Conservation (phyloP, 1,284 basidiomycete species). For the Malassezia brasiliensis region DNA sequence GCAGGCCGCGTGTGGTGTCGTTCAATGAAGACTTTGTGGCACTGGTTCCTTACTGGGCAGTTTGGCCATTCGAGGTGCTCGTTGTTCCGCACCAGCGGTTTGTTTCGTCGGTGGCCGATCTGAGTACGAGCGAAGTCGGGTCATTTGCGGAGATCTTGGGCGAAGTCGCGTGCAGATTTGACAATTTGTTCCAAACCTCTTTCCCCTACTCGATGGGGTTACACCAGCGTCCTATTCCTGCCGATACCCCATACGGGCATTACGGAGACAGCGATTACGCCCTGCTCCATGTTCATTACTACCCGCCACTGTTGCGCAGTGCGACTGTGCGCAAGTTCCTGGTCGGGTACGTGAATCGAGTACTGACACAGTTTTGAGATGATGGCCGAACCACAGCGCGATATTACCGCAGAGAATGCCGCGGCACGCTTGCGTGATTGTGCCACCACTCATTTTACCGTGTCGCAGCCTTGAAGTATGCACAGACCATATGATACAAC, state of each 20-base stretch:
- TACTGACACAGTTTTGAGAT: constrained; percentile 63
- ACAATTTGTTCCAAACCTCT: constrained; percentile 54
- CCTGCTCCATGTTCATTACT: constrained; percentile 81
- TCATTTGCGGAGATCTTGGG: constrained; percentile 51
- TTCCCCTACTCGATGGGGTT: constrained; percentile 97
- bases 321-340: constrained; percentile 79
- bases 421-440: constrained; percentile 58
- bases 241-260: not conserved
- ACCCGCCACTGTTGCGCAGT: constrained; percentile 73
- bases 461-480: not conserved
- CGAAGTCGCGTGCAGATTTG: constrained; percentile 36
- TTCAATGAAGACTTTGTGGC: constrained; percentile 70
- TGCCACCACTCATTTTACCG: constrained; percentile 25
- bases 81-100: constrained; percentile 31
- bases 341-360: constrained; percentile 61
- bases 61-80: constrained; percentile 85
- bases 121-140: constrained; percentile 23
- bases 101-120: constrained; percentile 28
- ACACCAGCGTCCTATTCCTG: constrained; percentile 58
- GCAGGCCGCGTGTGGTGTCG: constrained; percentile 58
- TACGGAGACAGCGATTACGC: constrained; percentile 52
- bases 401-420: constrained; percentile 82
- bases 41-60: constrained; percentile 89
- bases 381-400: constrained; percentile 81
- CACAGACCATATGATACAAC: not conserved